Conservation (phyloP, 139 green algal genomes). For the Gonium pectorale region DNA sequence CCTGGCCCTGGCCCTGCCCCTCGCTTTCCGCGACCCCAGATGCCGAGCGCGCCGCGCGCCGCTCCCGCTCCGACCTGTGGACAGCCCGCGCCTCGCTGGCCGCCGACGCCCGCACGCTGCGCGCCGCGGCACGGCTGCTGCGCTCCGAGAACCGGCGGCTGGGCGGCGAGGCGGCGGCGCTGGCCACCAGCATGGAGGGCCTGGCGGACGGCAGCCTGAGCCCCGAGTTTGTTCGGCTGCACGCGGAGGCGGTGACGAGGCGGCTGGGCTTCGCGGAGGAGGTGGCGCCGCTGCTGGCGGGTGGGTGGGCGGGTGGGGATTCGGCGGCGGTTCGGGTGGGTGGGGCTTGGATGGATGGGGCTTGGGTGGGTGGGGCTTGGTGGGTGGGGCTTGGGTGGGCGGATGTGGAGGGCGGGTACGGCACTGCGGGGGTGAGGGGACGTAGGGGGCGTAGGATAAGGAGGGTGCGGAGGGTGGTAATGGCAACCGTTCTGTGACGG, state of each 20-base stretch:
- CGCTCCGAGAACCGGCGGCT: conserved; percentile 25
- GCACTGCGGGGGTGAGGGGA: no score
- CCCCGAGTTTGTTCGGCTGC: conserved; percentile 6
- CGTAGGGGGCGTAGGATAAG: no score
- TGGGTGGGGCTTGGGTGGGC: neutral
- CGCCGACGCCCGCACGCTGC: conserved; percentile 7
- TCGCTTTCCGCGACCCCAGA: no score
- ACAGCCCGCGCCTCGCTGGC: neutral
- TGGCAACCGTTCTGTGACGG: no score
- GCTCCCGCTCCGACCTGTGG: conserved; percentile 7
- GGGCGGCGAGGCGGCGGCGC: neutral
- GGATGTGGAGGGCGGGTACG: no score
- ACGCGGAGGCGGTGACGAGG: conserved; percentile 1
- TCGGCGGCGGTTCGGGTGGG: neutral
- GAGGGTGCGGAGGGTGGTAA: no score
- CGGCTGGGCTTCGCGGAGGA: neutral
- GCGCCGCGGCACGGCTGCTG: conserved; percentile 8
- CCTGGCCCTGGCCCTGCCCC: neutral
- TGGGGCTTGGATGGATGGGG: neutral
- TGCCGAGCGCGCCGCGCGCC: neutral
- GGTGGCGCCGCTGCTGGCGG: neutral
- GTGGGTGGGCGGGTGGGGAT: neutral
- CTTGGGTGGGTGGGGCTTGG: neutral
- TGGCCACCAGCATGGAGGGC: conserved; percentile 17
- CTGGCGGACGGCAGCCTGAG: neutral